Evolutionary conservation across 768 basidiomycete genomes (phyloP).

Genomic region (Tricholoma furcatifolium): DNA sequence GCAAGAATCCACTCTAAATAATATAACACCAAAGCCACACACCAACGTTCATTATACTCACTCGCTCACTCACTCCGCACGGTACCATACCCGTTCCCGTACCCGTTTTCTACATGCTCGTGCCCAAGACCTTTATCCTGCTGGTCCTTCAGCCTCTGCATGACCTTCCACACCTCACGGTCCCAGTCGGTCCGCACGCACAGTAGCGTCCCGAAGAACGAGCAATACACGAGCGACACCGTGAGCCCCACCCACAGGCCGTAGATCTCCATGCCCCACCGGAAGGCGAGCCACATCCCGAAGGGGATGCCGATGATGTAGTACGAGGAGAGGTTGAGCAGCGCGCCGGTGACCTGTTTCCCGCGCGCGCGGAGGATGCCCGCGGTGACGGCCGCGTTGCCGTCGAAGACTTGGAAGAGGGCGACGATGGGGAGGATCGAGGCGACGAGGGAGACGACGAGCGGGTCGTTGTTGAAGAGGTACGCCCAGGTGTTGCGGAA

Average conservation of each 20-base stretch:
- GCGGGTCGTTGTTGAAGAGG: conserved; percentile 70
- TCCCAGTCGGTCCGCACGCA: conserved; percentile 68
- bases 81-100: background rate
- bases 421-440: conserved; percentile 73
- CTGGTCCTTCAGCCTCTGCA: conserved; percentile 45
- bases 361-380: conserved; percentile 86
- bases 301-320: conserved; percentile 83
- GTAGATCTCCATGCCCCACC: conserved; percentile 48
- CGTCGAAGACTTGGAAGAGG: conserved; percentile 86
- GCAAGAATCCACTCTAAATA: background rate
- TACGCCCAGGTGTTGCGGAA: conserved; percentile 70
- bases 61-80: background rate
- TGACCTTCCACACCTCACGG: conserved; percentile 62
- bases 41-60: background rate
- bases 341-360: conserved; percentile 73
- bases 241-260: conserved; percentile 90
- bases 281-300: conserved; percentile 77
- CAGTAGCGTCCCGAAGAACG: conserved; percentile 51
- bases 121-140: conserved; percentile 32
- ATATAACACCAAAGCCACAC: background rate
- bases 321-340: conserved; percentile 80
- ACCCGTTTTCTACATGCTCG: background rate
- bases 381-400: conserved; percentile 58
- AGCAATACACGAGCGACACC: conserved; percentile 56
- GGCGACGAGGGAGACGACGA: conserved; percentile 61